phyloP scores from a whole-genome alignment of 768 basidiomycete genomes.

The Ramaria sp. region DNA sequence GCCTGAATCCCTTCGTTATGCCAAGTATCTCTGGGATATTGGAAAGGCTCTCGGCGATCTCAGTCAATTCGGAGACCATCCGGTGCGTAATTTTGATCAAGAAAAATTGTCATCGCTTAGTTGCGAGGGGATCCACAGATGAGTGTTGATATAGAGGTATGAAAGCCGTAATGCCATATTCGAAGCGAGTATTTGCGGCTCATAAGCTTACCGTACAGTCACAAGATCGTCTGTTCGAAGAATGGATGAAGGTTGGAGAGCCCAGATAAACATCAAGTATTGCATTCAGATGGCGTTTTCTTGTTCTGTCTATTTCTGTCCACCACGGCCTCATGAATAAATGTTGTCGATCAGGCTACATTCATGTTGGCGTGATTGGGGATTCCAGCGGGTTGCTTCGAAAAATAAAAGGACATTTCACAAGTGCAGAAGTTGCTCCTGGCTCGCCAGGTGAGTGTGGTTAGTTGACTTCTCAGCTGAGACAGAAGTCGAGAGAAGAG shows the following conservation, averaged over 20 bases:
- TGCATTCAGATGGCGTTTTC: too few species aligned
- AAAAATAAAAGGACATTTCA: too few species aligned
- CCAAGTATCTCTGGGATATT: conserved; percentile 6
- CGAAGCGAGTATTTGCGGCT: not conserved
- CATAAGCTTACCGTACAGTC: not conserved
- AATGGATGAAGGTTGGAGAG: conserved; percentile 9
- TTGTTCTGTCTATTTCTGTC: too few species aligned
- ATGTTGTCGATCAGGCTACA: too few species aligned
- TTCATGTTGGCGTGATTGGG: too few species aligned
- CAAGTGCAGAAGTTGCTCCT: too few species aligned
- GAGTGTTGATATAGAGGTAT: conserved; percentile 6
- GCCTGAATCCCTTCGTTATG: conserved; percentile 5
- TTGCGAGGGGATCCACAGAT: not conserved
- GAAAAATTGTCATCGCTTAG: not conserved
- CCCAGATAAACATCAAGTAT: not conserved
- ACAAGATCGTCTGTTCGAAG: not conserved
- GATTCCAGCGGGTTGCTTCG: too few species aligned
- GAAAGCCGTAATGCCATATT: not conserved
- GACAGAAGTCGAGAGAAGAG: too few species aligned
- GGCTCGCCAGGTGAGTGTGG: too few species aligned
- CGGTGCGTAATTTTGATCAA: not conserved
- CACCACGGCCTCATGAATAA: too few species aligned
- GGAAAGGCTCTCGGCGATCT: conserved; percentile 3
- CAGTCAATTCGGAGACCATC: conserved; percentile 9
- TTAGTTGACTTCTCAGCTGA: too few species aligned